phyloP scores from a whole-genome alignment of 306 rosid species.

The Oemleria cerasiformis region DNA sequence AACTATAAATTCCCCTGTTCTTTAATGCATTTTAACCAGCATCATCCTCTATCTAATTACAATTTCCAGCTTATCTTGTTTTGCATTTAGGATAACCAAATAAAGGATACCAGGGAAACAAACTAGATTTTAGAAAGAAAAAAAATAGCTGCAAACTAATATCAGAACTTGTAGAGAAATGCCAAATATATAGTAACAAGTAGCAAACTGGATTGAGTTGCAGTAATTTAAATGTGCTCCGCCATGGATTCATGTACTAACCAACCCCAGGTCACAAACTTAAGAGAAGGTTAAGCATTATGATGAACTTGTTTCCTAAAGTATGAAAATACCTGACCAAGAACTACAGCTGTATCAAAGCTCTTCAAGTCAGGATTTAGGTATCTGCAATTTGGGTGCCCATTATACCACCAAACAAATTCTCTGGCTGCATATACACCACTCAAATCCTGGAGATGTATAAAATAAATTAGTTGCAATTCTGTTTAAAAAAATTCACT shows the following conservation, averaged over 20 bases:
- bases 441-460: slow-evolving; percentile 47
- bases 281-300: neutral
- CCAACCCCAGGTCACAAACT: neutral
- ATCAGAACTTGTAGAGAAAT: no score
- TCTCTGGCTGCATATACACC: slow-evolving; percentile 88
- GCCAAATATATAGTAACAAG: neutral
- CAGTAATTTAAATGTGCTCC: neutral
- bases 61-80: no score
- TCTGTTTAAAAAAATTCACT: neutral
- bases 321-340: slow-evolving; percentile 72
- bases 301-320: slow-evolving; percentile 13
- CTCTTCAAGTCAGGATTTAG: slow-evolving; percentile 71
- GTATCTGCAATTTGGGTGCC: slow-evolving; percentile 79
- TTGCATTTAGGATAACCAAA: no score
- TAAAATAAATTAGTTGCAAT: slow-evolving; percentile 5
- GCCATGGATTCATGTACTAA: neutral
- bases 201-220: neutral
- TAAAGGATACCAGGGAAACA: no score
- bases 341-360: slow-evolving; percentile 80
- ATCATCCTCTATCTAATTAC: no score
- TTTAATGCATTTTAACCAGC: no score
- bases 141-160: no score
- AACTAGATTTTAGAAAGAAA: no score
- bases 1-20: no score
- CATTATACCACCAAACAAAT: slow-evolving; percentile 99